Evolutionary conservation across 2,329 filamentous ascomycete species (phyloP).

Genomic region (Emmonsiellopsis sp.): DNA sequence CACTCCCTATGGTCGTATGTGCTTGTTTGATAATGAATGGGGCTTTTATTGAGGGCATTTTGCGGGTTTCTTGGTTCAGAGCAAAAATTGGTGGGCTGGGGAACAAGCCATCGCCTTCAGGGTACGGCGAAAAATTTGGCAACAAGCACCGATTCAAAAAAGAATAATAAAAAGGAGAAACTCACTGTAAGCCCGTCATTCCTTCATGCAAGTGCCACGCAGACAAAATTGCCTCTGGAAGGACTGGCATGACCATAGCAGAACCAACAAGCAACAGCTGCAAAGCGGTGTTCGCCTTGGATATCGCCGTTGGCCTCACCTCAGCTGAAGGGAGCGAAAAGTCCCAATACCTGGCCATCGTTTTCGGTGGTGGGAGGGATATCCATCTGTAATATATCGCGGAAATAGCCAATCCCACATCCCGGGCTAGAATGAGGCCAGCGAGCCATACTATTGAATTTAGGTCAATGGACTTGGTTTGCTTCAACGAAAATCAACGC

Average conservation of each 20-base stretch:
- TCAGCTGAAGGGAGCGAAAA: conserved; percentile 64
- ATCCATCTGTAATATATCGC: conserved; percentile 97
- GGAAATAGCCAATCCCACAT: conserved; percentile 70
- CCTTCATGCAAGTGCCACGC: conserved; percentile 54
- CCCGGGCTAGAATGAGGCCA: conserved; percentile 80
- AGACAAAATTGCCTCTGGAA: conserved; percentile 49
- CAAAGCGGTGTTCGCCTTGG: conserved; percentile 76
- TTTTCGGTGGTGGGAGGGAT: conserved; percentile 86
- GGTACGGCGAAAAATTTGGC: too few species aligned
- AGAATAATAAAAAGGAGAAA: conserved; percentile 6
- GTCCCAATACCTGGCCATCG: conserved; percentile 89
- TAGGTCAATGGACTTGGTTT: neutral
- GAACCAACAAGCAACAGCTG: conserved; percentile 80
- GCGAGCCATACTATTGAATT: conserved; percentile 64
- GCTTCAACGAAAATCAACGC: neutral
- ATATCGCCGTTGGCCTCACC: conserved; percentile 37
- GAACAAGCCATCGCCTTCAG: too few species aligned
- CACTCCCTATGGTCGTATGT: conserved; percentile 41
- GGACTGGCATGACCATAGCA: conserved; percentile 69
- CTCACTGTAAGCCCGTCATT: conserved; percentile 40
- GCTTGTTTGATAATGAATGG: neutral
- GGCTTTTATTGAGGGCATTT: conserved; percentile 12
- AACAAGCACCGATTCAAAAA: too few species aligned
- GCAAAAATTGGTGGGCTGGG: neutral
- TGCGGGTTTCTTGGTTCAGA: neutral